A percentile compares a stretch with the other conserved stretches of the same genome.
Evolutionary conservation across 2,329 filamentous ascomycete species (phyloP).

Genomic region (Fusarium mundagurra): DNA sequence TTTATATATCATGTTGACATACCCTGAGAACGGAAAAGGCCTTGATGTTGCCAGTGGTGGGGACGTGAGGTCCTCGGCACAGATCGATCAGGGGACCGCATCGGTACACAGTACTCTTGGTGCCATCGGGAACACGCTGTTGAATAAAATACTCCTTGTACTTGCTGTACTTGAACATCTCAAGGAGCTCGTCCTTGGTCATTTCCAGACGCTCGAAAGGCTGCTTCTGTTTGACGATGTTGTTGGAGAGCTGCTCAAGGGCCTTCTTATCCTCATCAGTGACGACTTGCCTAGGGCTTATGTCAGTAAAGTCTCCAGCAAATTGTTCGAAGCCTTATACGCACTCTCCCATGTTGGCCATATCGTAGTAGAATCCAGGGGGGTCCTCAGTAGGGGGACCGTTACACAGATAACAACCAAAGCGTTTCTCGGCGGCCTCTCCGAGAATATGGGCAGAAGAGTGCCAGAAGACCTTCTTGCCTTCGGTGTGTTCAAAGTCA

Average conservation of each 20-base stretch:
- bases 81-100: slow-evolving; percentile 95
- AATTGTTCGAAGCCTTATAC: neutral
- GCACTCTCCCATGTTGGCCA: slow-evolving; percentile 68
- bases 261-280: slow-evolving; percentile 88
- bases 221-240: slow-evolving; percentile 96
- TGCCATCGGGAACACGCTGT: slow-evolving; percentile 76
- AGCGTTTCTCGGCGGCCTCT: slow-evolving; percentile 90
- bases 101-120: slow-evolving; percentile 92
- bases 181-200: slow-evolving; percentile 88
- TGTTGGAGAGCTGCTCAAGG: slow-evolving; percentile 80
- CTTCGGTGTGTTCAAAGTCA: slow-evolving; percentile 72
- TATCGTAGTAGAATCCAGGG: slow-evolving; percentile 94
- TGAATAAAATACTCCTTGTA: slow-evolving; percentile 98
- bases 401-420: slow-evolving; percentile 91
- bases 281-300: slow-evolving; percentile 69
- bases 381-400: slow-evolving; percentile 86
- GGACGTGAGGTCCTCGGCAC: slow-evolving; percentile 93
- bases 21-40: slow-evolving; percentile 91
- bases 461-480: slow-evolving; percentile 98
- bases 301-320: slow-evolving; percentile 26
- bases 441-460: slow-evolving; percentile 96
- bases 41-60: slow-evolving; percentile 91
- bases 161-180: slow-evolving; percentile 97
- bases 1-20: slow-evolving; percentile 1
- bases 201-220: slow-evolving; percentile 89